Evolutionary conservation across 2,329 filamentous ascomycete genomes (phyloP).

Genomic region (Epichloe sp.): DNA sequence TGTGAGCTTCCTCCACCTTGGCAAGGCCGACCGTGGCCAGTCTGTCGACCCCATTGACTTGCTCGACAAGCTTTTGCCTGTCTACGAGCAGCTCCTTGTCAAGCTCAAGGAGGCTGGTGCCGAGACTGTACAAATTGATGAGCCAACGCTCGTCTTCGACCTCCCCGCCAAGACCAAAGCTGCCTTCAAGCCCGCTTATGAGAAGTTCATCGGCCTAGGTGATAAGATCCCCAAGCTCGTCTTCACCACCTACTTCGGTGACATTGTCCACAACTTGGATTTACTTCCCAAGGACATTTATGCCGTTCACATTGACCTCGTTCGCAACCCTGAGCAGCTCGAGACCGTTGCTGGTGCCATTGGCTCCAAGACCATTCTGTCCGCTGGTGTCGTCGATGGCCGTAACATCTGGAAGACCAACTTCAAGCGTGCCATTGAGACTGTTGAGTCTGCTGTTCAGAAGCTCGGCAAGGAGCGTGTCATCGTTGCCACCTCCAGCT

Average conservation of each 20-base stretch:
- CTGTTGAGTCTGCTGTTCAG: conserved; percentile 78
- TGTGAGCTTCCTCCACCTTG: conserved; percentile 93
- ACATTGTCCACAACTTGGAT: conserved; percentile 98
- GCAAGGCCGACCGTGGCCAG: conserved; percentile 95
- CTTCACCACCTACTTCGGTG: conserved; percentile 96
- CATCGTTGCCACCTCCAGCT: conserved; percentile 92
- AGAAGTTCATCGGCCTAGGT: conserved; percentile 68
- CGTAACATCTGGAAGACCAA: conserved; percentile 99
- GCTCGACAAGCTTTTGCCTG: conserved; percentile 81
- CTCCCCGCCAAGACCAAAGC: conserved; percentile 80
- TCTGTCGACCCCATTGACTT: conserved; percentile 86
- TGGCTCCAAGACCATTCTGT: conserved; percentile 79
- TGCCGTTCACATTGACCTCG: conserved; percentile 87
- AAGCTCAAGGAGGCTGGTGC: conserved; percentile 94
- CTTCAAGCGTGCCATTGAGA: conserved; percentile 89
- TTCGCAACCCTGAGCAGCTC: conserved; percentile 97
- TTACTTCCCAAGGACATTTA: conserved; percentile 68
- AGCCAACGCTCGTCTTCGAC: conserved; percentile 93
- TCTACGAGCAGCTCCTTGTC: conserved; percentile 85
- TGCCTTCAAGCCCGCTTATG: conserved; percentile 95
- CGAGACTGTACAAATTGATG: conserved; percentile 94
- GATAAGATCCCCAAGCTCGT: conserved; percentile 75
- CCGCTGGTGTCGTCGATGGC: conserved; percentile 91
- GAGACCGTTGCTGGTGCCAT: conserved; percentile 71
- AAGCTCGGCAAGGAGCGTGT: conserved; percentile 95